Evolutionary conservation across 768 basidiomycete genomes (phyloP), one percentile per base, ranked within the genome.

Genomic region (Hygrophoropsis aurantiaca): DNA sequence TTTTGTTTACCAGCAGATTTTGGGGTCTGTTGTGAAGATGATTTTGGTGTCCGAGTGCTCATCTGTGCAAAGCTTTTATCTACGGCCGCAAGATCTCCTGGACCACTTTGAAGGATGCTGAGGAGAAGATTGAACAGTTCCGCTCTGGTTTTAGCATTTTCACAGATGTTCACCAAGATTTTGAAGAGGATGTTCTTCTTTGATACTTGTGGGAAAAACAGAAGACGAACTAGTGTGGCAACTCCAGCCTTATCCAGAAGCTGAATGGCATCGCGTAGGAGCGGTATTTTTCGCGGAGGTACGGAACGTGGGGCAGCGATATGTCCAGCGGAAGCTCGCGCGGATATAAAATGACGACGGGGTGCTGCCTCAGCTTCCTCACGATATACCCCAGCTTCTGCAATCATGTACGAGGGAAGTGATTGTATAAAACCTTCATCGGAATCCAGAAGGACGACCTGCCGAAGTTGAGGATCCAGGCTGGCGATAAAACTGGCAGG

Each of bases 191-290:
- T 68, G 40, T 80, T 86, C 70, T 92, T 94, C 69, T 83, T 84
- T 50, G 91, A 73, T 18, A 93, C 85, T 55, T 97, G 91, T 4
- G 97, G 97, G 78, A 93, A 97, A 77, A 99, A 99, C 18, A 99
- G 78, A 7, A 98, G 80, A 42, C 94, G 84, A 34, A 97, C 84
- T 15, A 99, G 82, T 19, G 87, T 85, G 0, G 94, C 90, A 38
- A 98, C 80, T 11, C 93, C 91, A 5, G 80, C 65, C 58, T 90
- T 95, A 62, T 99, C 97, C 37, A 99, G 78, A 2, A 99, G 80
- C 58, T 92, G 90, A 23, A 97, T 90, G 2, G 94, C 90, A 56
- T 99, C 94, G 32, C 94, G 86, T 32, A 81, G 76, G 9, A 73
- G 68, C 24, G 73, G 60, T 16, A 71, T 65, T 58, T 87, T 90